Conservation (phyloP, 345 rosid genomes). For the Geranium rotundifolium region DNA sequence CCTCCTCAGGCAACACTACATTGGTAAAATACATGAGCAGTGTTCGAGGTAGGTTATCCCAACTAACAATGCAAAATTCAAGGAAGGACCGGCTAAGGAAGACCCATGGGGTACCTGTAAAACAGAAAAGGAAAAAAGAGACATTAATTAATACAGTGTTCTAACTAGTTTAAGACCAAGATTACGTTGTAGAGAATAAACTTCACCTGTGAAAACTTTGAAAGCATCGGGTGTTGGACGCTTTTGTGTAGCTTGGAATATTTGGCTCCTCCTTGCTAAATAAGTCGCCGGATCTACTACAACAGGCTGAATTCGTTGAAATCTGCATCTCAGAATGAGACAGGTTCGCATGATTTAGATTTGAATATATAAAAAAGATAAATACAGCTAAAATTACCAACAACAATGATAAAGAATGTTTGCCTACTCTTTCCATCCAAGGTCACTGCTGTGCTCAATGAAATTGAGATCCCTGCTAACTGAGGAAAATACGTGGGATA, state of each 20-base stretch:
- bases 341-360: slow-evolving; percentile 9
- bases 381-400: too few species aligned
- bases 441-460: slow-evolving; percentile 88
- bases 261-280: slow-evolving; percentile 76
- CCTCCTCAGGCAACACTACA: slow-evolving; percentile 70
- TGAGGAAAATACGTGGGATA: slow-evolving; percentile 72
- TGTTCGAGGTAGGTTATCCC: slow-evolving; percentile 87
- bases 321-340: slow-evolving; percentile 31
- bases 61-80: slow-evolving; percentile 83
- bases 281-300: slow-evolving; percentile 87
- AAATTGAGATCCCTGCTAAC: slow-evolving; percentile 76
- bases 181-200: slow-evolving; percentile 3
- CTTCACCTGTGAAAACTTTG: slow-evolving; percentile 79
- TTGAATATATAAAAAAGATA: slow-evolving; percentile 2
- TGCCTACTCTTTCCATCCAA: slow-evolving; percentile 98
- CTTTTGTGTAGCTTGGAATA: slow-evolving; percentile 76
- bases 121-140: neutral
- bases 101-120: slow-evolving; percentile 78
- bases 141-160: too few species aligned
- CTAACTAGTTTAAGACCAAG: too few species aligned
- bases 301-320: slow-evolving; percentile 73
- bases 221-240: slow-evolving; percentile 73
- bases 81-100: slow-evolving; percentile 73
- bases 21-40: slow-evolving; percentile 95
- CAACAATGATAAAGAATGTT: slow-evolving; percentile 1